These are phyloP conservation scores for Moesziomyces sp. DNA, from an alignment of 1,284 basidiomycete species.

Conservation along the genomic window DNA sequence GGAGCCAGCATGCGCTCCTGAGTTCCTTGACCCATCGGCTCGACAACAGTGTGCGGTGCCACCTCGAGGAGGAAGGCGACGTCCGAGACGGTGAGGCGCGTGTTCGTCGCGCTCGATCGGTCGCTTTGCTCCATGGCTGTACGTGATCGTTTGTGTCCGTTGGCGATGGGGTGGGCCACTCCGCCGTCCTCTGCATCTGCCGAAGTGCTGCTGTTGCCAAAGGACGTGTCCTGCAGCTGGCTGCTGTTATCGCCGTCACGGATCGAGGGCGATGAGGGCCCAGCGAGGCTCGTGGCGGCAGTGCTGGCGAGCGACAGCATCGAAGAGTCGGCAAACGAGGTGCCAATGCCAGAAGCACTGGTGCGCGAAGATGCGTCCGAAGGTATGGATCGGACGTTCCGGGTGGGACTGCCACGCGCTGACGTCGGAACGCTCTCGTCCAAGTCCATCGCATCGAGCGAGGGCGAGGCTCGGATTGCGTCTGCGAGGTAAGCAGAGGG, in stretches of 20 bases:
- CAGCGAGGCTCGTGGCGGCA: slow-evolving; percentile 49
- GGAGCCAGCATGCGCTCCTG: slow-evolving; percentile 60
- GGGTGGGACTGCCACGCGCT: slow-evolving; percentile 29
- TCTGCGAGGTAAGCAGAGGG: slow-evolving; percentile 18
- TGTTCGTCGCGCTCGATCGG: slow-evolving; percentile 16
- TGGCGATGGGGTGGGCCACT: neutral
- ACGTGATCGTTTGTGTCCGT: slow-evolving; percentile 37
- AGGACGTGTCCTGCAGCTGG: slow-evolving; percentile 40
- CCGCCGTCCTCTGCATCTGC: slow-evolving; percentile 26
- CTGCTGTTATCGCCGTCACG: slow-evolving; percentile 39
- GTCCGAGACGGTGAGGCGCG: slow-evolving; percentile 57
- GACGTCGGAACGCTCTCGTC: slow-evolving; percentile 35
- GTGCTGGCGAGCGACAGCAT: slow-evolving; percentile 58
- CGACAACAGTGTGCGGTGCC: slow-evolving; percentile 61
- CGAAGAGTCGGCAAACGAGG: slow-evolving; percentile 50
- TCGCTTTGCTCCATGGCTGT: slow-evolving; percentile 23
- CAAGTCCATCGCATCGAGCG: slow-evolving; percentile 33
- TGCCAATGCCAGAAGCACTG: slow-evolving; percentile 39
- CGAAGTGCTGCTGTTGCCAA: slow-evolving; percentile 31
- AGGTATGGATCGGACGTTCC: slow-evolving; percentile 30
- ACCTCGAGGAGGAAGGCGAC: slow-evolving; percentile 60
- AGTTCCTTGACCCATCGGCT: slow-evolving; percentile 64
- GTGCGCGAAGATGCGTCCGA: slow-evolving; percentile 51
- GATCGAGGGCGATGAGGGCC: slow-evolving; percentile 38
- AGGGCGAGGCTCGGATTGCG: slow-evolving; percentile 15